A percentile compares a stretch with the other conserved stretches of the same genome.
These are phyloP conservation scores for Kwoniella sp. DNA, from an alignment of 768 basidiomycete genomes.

Conservation along the genomic window DNA sequence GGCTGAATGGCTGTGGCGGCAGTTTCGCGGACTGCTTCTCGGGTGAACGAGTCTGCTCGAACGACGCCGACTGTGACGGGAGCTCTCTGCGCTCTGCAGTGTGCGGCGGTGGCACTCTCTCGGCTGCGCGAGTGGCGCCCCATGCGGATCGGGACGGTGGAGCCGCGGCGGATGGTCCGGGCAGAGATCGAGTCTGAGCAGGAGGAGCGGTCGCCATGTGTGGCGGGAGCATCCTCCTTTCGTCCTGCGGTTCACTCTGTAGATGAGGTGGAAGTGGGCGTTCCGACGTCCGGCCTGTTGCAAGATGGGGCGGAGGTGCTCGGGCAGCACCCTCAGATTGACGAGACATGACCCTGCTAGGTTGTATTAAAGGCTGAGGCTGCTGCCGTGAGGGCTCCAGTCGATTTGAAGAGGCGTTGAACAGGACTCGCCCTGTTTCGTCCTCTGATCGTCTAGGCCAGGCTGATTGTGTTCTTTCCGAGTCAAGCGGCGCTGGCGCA, in stretches of 20 bases:
- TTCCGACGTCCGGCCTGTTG: constrained; percentile 11
- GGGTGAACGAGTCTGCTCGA: too few species aligned
- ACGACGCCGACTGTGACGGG: too few species aligned
- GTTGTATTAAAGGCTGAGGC: constrained; percentile 2
- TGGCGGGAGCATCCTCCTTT: constrained; percentile 19
- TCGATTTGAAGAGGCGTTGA: constrained; percentile 89
- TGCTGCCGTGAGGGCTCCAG: constrained; percentile 63
- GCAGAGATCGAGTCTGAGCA: constrained; percentile 1
- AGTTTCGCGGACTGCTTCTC: too few species aligned
- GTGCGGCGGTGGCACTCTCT: constrained; percentile 21
- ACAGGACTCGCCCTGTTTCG: constrained; percentile 68
- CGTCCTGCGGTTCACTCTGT: constrained; percentile 1
- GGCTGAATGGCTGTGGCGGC: too few species aligned
- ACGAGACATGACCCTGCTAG: constrained; percentile 19
- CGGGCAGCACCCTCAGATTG: neutral
- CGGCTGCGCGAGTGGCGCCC: constrained; percentile 16
- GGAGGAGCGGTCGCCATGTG: constrained; percentile 14
- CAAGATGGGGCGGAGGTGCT: constrained; percentile 15
- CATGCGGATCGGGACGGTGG: constrained; percentile 22
- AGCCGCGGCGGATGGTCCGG: neutral
- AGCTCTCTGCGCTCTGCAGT: constrained; percentile 9
- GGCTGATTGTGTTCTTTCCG: constrained; percentile 52
- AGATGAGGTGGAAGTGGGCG: constrained; percentile 41
- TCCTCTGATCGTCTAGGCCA: constrained; percentile 34
- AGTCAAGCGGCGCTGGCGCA: constrained; percentile 51